Base-by-base conservation (phyloP, 192 early-diverging fungal genomes). In the Umbelopsis sp. region DNA sequence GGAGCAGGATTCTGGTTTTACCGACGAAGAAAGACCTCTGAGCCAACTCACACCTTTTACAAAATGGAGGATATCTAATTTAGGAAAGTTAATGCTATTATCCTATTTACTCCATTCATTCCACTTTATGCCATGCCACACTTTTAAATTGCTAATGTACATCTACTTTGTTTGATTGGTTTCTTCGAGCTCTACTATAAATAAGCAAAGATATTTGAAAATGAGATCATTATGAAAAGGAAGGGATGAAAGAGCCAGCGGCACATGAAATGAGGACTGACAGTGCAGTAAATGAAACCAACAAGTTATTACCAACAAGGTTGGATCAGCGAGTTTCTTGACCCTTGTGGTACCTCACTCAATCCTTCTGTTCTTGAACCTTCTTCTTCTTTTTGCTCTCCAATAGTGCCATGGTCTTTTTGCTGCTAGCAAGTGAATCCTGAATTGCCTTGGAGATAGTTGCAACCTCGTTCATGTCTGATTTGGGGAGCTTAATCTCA, bases 41-140 rank as follows among this genome's bases (percentile, higher is more conserved):
- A 67, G 41, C 66, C 66, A 3, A 16, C 38, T 29, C 66, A 67
- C 43, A 67, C 44, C 45, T 67, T 67, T 67, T 44, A 45, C 38
- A 67, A 67, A 31, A 67, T 67, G 66, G 66, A 44, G 16, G 66
- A 67, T 11, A 62, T 62, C 14, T 49, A 49, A 49, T 49, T 49
- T 17, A 49, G n/a, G 16, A 49, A 21, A 16, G 5, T 16, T 17
- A 17, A 4, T 49, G 11, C 11, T 49, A 49, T 54, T 62, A 14
- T 20, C 26, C 14, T 34, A 29, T 32, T 54, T 54, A 12, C 56
- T 17, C 56, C 5, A 17, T 9, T 34, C 26, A 62, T 62, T 20
- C 34, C 31, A 32, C 31, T 29, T 62, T n/a, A 62, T 62, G 31
- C 5, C 29, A n/a, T 62, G 56, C 34, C 56, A 20, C 20, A n/a